Conservation (phyloP, 1,284 basidiomycete species). For the Malassezia psittaci region DNA sequence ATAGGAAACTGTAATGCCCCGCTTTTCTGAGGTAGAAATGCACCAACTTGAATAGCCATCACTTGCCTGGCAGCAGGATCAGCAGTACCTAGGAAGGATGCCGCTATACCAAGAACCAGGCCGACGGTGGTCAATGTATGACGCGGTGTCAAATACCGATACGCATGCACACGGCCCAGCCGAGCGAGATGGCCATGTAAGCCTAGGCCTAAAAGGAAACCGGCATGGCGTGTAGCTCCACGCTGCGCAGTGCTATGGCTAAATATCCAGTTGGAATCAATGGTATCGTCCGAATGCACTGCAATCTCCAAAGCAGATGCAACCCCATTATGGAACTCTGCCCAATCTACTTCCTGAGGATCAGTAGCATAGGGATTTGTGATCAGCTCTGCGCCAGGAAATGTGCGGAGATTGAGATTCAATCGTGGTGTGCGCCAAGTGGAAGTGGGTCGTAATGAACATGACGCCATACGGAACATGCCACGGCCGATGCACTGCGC, state of each 20-base stretch:
- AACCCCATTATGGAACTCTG: slow-evolving; percentile 94
- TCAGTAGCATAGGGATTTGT: slow-evolving; percentile 24
- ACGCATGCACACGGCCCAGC: slow-evolving; percentile 70
- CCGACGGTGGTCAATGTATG: slow-evolving; percentile 91
- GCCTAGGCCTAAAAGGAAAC: slow-evolving; percentile 84
- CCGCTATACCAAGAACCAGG: slow-evolving; percentile 77
- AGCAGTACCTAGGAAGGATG: slow-evolving; percentile 76
- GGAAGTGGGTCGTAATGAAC: slow-evolving; percentile 25
- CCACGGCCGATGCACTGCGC: slow-evolving; percentile 35
- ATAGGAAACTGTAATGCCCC: slow-evolving; percentile 82
- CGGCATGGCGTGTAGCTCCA: slow-evolving; percentile 81
- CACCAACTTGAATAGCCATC: slow-evolving; percentile 81
- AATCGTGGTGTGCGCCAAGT: slow-evolving; percentile 34
- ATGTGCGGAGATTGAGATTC: slow-evolving; percentile 27
- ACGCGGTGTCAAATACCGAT: slow-evolving; percentile 83
- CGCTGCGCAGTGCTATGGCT: slow-evolving; percentile 25
- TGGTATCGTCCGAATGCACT: slow-evolving; percentile 57
- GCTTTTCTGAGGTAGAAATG: slow-evolving; percentile 72
- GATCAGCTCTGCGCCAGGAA: slow-evolving; percentile 23
- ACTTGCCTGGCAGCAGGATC: slow-evolving; percentile 81
- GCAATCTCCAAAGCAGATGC: slow-evolving; percentile 69
- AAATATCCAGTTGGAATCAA: slow-evolving; percentile 46
- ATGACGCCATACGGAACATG: slow-evolving; percentile 37
- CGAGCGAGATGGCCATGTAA: slow-evolving; percentile 77
- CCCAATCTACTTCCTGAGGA: slow-evolving; percentile 59